Conservation (phyloP, 352 stramenopile species). For the Stramenopiles sp. region DNA sequence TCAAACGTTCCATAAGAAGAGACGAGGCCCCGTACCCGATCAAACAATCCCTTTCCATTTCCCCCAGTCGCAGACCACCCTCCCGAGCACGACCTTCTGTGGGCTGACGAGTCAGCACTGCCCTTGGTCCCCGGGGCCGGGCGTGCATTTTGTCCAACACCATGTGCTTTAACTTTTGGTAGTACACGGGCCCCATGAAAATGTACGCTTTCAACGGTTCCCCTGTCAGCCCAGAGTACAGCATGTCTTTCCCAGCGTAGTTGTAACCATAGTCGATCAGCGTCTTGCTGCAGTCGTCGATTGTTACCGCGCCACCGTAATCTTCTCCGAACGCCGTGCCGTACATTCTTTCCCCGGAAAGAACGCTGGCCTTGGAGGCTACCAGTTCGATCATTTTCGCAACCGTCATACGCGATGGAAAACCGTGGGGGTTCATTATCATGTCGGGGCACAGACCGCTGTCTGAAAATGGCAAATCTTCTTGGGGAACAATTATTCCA, state of each 20-base stretch:
- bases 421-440: slow-evolving; percentile 99
- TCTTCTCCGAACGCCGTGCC: slow-evolving; percentile 96
- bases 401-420: slow-evolving; percentile 98
- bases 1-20: slow-evolving; percentile 97
- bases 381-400: slow-evolving; percentile 97
- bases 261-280: slow-evolving; percentile 92
- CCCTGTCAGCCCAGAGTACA: slow-evolving; percentile 79
- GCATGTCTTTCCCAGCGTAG: slow-evolving; percentile 94
- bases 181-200: slow-evolving; percentile 98
- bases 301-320: slow-evolving; percentile 66
- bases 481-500: slow-evolving; percentile 74
- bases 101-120: slow-evolving; percentile 87
- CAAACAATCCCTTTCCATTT: slow-evolving; percentile 99
- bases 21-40: slow-evolving; percentile 98
- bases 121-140: slow-evolving; percentile 73
- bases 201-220: slow-evolving; percentile 96
- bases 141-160: slow-evolving; percentile 99
- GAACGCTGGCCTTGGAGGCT: slow-evolving; percentile 87
- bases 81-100: slow-evolving; percentile 93
- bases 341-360: slow-evolving; percentile 85
- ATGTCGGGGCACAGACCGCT: slow-evolving; percentile 90
- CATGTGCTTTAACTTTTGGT: slow-evolving; percentile 99
- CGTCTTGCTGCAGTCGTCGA: slow-evolving; percentile 62
- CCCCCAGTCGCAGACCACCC: slow-evolving; percentile 90
- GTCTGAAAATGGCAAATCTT: slow-evolving; percentile 99